Conservation (phyloP, 108 stramenopile species). For the Nitzschia palea region DNA sequence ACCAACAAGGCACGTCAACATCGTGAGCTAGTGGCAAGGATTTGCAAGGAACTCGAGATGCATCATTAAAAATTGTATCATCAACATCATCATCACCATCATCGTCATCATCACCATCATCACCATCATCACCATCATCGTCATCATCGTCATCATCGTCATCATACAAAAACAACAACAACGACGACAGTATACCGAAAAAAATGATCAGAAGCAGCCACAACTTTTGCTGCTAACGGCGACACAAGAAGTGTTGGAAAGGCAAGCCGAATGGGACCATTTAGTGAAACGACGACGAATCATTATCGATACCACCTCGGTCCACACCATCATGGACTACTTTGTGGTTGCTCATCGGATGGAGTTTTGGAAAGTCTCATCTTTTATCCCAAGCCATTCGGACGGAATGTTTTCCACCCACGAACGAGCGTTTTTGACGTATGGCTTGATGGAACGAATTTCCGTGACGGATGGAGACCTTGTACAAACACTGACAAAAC, state of each 20-base stretch:
- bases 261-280: constrained; percentile 49
- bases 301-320: constrained; percentile 2
- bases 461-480: neutral
- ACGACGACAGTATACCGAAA: no score
- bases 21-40: constrained; percentile 30
- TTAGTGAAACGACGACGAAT: constrained; percentile 41
- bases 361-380: constrained; percentile 27
- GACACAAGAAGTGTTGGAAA: constrained; percentile 44
- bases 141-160: no score
- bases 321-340: constrained; percentile 44
- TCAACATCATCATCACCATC: no score
- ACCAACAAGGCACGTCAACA: constrained; percentile 32
- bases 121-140: no score
- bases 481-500: neutral
- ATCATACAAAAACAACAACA: neutral
- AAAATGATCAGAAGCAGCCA: no score
- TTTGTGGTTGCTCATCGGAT: constrained; percentile 38
- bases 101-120: no score
- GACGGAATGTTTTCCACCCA: constrained; percentile 46
- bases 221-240: constrained; percentile 50
- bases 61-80: constrained; percentile 36
- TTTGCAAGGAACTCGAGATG: constrained; percentile 37
- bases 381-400: constrained; percentile 17
- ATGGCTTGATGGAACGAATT: constrained; percentile 38
- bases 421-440: constrained; percentile 45